phyloP scores from a whole-genome alignment of 1,284 basidiomycete species.

The Leccinum holopus region DNA sequence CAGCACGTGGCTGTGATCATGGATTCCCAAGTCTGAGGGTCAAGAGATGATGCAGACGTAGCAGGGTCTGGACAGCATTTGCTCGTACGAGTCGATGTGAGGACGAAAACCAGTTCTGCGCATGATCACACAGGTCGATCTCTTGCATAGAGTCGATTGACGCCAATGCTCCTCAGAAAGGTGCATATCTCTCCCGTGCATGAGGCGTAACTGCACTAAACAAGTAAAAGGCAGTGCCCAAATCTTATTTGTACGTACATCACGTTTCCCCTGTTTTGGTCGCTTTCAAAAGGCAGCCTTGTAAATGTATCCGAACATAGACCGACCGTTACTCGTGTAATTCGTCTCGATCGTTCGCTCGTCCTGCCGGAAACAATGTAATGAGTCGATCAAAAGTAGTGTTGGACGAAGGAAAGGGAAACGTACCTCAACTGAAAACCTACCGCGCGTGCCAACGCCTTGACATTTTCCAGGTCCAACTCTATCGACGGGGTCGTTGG shows the following conservation, averaged over 20 bases:
- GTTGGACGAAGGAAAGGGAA: background rate
- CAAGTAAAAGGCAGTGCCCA: background rate
- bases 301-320: constrained; percentile 90
- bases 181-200: no score
- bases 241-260: background rate
- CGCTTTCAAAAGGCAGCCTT: constrained; percentile 81
- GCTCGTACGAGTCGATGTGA: background rate
- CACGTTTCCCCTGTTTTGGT: constrained; percentile 41
- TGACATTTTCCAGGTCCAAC: constrained; percentile 89
- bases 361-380: constrained; percentile 34
- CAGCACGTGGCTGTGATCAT: background rate
- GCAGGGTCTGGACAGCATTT: background rate
- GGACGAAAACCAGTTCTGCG: background rate
- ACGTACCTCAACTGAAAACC: constrained; percentile 70
- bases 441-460: constrained; percentile 45
- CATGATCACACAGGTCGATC: background rate
- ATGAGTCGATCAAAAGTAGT: constrained; percentile 7
- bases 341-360: constrained; percentile 79
- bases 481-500: constrained; percentile 84
- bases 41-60: background rate
- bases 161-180: background rate
- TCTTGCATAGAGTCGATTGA: no score
- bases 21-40: no score
- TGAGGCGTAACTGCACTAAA: no score
- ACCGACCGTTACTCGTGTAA: constrained; percentile 82